Base-by-base conservation (phyloP, 495 filamentous ascomycete genomes). In the Echria macrotheca region DNA sequence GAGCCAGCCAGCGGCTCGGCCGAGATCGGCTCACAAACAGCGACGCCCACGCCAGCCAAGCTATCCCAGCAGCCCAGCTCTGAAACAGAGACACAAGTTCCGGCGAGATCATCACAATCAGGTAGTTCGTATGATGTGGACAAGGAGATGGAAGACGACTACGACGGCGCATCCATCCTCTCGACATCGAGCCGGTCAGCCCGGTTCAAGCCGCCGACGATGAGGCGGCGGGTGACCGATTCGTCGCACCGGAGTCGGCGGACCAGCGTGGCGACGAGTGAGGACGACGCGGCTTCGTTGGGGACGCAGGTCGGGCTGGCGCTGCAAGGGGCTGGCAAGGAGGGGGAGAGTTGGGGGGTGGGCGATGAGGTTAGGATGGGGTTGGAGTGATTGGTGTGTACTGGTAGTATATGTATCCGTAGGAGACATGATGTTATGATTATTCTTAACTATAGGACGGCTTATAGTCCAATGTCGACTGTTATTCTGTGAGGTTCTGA, bases 311-410 rank as follows among this genome's bases (percentile, higher is more conserved):
- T 55, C 3, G 56, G 54, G 33, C 52, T 56, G 12, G 61, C 64
- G 11, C 25, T 65, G 31, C 61, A 68, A 28, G 64, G 63, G 52
- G 60, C 58, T 0, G 60, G 57, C 7, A 56, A 44, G 17, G 51
- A 61, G 41, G 61, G 28, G 28, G 54, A 55, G 10, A 60, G 53
- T 29, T 69, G 67, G 64, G 66, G 57, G 12, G 51, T 69, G 2
- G 67, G 67, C 1, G 67, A 69, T 50, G 67, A 69, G 24, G 62
- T 66, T 7, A 49, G 61, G 48, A 69, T 69, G 67, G 61, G 66
- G 15, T 55, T 69, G 48, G 66, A 67, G 44, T 67, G 44, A 38
- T 5, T 22, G 24, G 17, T 26, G n/a, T 18, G 21, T n/a, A n/a
- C n/a, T n/a, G n/a, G n/a, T n/a, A n/a, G n/a, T n/a, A n/a, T n/a